A percentile compares a stretch with the other conserved stretches of the same genome.
Evolutionary conservation across 352 stramenopile genomes (phyloP).

Genomic region (Globisporangium ultimum): DNA sequence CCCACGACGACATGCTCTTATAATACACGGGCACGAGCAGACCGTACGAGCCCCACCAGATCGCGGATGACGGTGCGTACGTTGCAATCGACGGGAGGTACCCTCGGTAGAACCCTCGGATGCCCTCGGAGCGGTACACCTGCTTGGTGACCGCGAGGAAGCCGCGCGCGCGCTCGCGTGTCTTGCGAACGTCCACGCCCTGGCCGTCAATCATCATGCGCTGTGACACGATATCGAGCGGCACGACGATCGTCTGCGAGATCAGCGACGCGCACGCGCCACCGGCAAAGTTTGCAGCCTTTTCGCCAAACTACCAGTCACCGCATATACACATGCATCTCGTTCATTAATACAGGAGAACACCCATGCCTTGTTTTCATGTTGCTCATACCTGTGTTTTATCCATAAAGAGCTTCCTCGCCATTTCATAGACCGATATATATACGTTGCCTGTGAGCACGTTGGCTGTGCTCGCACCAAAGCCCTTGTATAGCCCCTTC

Average conservation of each 20-base stretch:
- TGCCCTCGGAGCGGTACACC: slow-evolving; percentile 58
- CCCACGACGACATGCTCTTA: slow-evolving; percentile 45
- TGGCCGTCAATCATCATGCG: slow-evolving; percentile 88
- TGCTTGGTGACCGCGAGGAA: slow-evolving; percentile 61
- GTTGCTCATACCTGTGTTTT: slow-evolving; percentile 33
- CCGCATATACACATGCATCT: neutral
- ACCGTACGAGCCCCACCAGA: slow-evolving; percentile 88
- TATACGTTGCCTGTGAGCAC: slow-evolving; percentile 88
- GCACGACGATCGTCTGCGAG: slow-evolving; percentile 84
- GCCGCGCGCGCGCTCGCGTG: slow-evolving; percentile 46
- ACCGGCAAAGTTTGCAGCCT: slow-evolving; percentile 72
- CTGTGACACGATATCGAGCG: slow-evolving; percentile 87
- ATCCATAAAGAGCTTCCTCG: slow-evolving; percentile 65
- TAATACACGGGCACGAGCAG: slow-evolving; percentile 78
- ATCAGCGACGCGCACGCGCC: slow-evolving; percentile 75
- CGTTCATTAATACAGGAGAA: neutral
- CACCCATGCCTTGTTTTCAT: neutral
- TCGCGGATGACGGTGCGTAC: slow-evolving; percentile 80
- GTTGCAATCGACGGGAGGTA: slow-evolving; percentile 84
- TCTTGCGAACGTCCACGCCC: slow-evolving; percentile 56
- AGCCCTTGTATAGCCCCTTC: slow-evolving; percentile 84
- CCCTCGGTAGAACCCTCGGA: slow-evolving; percentile 80
- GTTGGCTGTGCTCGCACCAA: slow-evolving; percentile 83
- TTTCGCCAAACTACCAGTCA: slow-evolving; percentile 39
- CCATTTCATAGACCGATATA: slow-evolving; percentile 86